Evolutionary conservation across 2,329 filamentous ascomycete species (phyloP).

Genomic region (Talaromyces marneffei): DNA sequence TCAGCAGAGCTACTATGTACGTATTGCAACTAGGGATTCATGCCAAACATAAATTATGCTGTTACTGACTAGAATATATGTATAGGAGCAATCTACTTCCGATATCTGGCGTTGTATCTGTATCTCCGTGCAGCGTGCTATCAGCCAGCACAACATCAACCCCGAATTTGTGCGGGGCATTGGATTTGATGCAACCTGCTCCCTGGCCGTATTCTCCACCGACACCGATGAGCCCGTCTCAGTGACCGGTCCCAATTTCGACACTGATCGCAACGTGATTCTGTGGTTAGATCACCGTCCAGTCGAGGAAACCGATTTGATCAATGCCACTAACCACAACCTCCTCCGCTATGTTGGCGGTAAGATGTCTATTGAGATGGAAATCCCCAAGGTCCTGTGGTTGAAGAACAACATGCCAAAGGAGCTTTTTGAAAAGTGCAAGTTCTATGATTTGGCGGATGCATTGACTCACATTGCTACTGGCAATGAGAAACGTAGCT

Average conservation of each 20-base stretch:
- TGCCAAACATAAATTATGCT: not conserved
- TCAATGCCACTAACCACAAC: conserved; percentile 89
- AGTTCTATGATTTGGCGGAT: conserved; percentile 93
- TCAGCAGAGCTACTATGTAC: conserved; percentile 66
- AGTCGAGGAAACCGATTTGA: conserved; percentile 81
- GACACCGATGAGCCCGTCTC: conserved; percentile 85
- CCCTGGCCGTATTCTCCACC: conserved; percentile 79
- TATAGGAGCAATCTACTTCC: conserved; percentile 89
- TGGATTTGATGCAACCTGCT: conserved; percentile 98
- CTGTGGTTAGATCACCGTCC: conserved; percentile 96
- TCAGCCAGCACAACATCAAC: conserved; percentile 75
- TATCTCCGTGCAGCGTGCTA: conserved; percentile 73
- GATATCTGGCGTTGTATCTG: conserved; percentile 98
- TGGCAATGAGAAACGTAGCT: conserved; percentile 84
- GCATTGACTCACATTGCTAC: conserved; percentile 92
- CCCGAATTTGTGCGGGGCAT: conserved; percentile 74
- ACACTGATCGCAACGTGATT: conserved; percentile 89
- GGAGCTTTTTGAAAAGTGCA: conserved; percentile 84
- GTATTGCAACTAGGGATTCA: conserved; percentile 20
- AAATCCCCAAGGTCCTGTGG: conserved; percentile 97
- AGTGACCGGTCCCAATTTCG: conserved; percentile 84
- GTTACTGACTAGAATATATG: not conserved
- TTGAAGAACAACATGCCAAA: conserved; percentile 97
- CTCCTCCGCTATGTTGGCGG: conserved; percentile 93
- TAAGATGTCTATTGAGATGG: conserved; percentile 99